Conservation (phyloP, 23 red algal species). For the Gracilariopsis chorda region DNA sequence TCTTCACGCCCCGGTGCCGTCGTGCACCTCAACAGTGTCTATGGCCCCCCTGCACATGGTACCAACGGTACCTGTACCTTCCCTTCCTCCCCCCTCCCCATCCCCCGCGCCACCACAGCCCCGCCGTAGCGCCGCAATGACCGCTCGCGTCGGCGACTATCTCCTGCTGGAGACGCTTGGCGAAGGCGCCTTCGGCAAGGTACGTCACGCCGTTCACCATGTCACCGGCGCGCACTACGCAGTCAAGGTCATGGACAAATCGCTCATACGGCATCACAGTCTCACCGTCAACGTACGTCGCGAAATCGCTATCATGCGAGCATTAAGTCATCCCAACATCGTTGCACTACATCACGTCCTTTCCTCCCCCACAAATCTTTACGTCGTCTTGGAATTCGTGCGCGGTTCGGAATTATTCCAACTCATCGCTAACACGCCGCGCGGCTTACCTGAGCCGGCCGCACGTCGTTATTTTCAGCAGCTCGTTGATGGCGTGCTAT, state of each 20-base stretch:
- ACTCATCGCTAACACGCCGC: slow-evolving; percentile 51
- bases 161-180: slow-evolving; percentile 61
- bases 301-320: slow-evolving; percentile 88
- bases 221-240: slow-evolving; percentile 75
- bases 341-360: slow-evolving; percentile 76
- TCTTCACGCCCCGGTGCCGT: too few relatives aligned
- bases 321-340: slow-evolving; percentile 75
- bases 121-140: neutral
- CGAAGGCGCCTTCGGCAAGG: slow-evolving; percentile 73
- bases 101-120: too few relatives aligned
- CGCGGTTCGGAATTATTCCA: slow-evolving; percentile 80
- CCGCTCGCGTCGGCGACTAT: slow-evolving; percentile 62
- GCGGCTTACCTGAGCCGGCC: slow-evolving; percentile 47
- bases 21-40: too few relatives aligned
- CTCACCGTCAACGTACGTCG: slow-evolving; percentile 67
- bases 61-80: too few relatives aligned
- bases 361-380: slow-evolving; percentile 65
- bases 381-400: slow-evolving; percentile 78
- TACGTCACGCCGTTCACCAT: slow-evolving; percentile 72
- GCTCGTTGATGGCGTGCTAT: slow-evolving; percentile 78
- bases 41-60: too few relatives aligned
- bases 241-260: slow-evolving; percentile 86
- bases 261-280: slow-evolving; percentile 41
- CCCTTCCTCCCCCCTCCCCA: too few relatives aligned
- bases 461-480: slow-evolving; percentile 77